phyloP scores from a whole-genome alignment of 169 alveolate genomes.

The Fabrea salina region DNA sequence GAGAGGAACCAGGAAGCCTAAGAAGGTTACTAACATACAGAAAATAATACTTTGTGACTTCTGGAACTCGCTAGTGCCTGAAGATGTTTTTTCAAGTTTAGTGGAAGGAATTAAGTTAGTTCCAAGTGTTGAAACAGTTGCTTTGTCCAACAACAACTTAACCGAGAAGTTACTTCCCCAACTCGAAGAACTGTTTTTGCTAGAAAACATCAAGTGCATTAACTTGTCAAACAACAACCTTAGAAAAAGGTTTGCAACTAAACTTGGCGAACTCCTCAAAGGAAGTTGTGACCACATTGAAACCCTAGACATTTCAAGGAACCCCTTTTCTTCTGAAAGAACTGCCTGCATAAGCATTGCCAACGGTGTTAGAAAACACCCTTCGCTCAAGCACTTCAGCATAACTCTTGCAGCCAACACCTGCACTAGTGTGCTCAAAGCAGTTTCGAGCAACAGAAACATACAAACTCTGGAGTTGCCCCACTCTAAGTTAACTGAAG shows the following conservation, averaged over 20 bases:
- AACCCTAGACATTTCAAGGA: background rate
- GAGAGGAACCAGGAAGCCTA: background rate
- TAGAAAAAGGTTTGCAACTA: background rate
- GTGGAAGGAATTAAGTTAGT: background rate
- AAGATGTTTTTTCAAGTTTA: background rate
- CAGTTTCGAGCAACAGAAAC: background rate
- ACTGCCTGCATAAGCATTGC: background rate
- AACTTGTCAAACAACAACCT: slow-evolving; percentile 4
- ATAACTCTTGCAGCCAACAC: background rate
- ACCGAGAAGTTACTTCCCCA: background rate
- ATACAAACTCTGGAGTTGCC: background rate
- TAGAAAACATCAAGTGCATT: background rate
- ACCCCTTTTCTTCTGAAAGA: background rate
- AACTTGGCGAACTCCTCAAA: slow-evolving; percentile 3
- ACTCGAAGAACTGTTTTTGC: slow-evolving; percentile 10
- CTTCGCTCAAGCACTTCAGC: background rate
- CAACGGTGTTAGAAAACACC: background rate
- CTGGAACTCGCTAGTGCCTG: background rate
- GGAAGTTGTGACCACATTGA: background rate
- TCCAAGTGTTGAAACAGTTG: background rate
- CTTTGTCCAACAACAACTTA: background rate
- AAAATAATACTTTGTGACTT: background rate
- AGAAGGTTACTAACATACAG: background rate
- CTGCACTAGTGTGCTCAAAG: background rate
- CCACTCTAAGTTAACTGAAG: background rate